These are phyloP conservation scores for Debaryomycetaceae sp. DNA, from an alignment of 1,139 yeast species.

Conservation along the genomic window DNA sequence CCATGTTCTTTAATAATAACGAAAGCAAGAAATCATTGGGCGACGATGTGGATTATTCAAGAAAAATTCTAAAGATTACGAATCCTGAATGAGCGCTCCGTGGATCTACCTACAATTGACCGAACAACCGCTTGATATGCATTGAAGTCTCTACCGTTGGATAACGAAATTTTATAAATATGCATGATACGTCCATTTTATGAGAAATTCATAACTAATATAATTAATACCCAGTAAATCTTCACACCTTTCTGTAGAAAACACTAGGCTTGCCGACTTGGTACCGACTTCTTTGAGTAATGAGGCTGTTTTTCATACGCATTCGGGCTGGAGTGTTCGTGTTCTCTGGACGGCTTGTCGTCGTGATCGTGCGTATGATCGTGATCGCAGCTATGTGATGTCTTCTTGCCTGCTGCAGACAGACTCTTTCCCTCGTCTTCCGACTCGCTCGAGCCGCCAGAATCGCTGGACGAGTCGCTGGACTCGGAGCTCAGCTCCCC, in stretches of 20 bases:
- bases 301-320: conserved; percentile 76
- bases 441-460: conserved; percentile 28
- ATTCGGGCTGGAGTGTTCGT: conserved; percentile 44
- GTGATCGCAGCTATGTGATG: conserved; percentile 16
- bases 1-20: conserved; percentile 56
- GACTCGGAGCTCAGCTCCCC: conserved; percentile 51
- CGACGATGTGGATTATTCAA: conserved; percentile 71
- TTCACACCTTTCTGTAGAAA: no score
- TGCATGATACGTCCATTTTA: neutral
- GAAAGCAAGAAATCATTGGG: conserved; percentile 62
- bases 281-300: conserved; percentile 35
- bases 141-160: no score
- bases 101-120: no score
- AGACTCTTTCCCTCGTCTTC: conserved; percentile 6
- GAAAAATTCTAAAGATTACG: conserved; percentile 66
- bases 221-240: neutral
- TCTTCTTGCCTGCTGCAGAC: conserved; percentile 8
- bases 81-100: conserved; percentile 44
- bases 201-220: neutral
- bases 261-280: no score
- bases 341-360: conserved; percentile 6
- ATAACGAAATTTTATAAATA: neutral
- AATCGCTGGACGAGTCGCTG: conserved; percentile 24
- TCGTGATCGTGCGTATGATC: conserved; percentile 1
- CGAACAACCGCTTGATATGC: no score